phyloP scores from a whole-genome alignment of 345 rosid species.

The Pistacia integerrima region DNA sequence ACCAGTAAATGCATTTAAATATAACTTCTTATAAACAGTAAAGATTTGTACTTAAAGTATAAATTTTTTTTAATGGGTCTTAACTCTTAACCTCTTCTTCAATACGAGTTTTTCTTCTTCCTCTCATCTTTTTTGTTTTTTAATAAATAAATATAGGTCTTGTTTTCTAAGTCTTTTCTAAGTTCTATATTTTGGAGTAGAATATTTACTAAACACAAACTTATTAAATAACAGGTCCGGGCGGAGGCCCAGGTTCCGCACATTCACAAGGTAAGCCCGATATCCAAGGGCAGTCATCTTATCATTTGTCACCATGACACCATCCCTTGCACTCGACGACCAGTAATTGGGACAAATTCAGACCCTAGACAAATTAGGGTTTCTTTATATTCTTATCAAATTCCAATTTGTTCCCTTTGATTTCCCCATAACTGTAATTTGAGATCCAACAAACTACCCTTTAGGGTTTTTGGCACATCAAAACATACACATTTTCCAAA shows the following conservation, averaged over 20 bases:
- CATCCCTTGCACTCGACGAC: neutral
- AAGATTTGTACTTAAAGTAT: no score
- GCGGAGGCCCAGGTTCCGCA: neutral
- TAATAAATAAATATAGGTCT: no score
- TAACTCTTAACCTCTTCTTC: no score
- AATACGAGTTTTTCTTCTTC: no score
- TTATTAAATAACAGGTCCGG: no score
- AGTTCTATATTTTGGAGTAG: no score
- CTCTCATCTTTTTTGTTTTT: no score
- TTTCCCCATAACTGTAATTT: neutral
- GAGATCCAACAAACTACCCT: neutral
- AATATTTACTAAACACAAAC: no score
- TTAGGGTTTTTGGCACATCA: neutral
- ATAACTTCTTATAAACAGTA: no score
- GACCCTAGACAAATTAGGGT: neutral
- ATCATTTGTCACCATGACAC: neutral
- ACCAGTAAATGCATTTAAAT: no score
- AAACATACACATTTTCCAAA: neutral
- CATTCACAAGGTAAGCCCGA: neutral
- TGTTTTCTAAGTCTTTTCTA: no score
- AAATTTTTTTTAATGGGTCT: no score
- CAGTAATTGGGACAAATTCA: neutral
- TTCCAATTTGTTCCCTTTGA: neutral
- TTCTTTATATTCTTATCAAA: neutral
- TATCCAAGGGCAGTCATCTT: neutral